Evolutionary conservation across 73 alveolate genomes (phyloP).

Genomic region (Uronychia setigera): DNA sequence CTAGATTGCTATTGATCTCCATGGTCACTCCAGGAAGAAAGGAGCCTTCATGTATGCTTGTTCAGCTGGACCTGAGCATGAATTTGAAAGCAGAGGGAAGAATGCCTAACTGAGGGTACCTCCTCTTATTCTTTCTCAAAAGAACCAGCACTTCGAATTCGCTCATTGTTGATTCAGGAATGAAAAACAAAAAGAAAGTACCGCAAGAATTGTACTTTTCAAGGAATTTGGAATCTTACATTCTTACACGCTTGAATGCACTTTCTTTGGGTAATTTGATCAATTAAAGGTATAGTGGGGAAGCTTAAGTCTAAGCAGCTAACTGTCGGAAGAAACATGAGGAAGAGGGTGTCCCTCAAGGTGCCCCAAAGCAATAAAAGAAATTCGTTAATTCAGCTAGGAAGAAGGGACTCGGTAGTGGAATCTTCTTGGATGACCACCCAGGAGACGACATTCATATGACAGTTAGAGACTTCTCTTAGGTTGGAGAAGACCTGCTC

Average conservation of each 20-base stretch:
- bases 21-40: conserved; percentile 78
- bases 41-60: conserved; percentile 73
- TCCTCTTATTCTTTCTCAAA: conserved; percentile 46
- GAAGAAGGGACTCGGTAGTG: not conserved
- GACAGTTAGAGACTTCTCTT: conserved; percentile 10
- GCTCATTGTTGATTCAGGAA: conserved; percentile 30
- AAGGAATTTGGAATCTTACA: conserved; percentile 38
- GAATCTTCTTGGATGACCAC: not conserved
- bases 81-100: conserved; percentile 48
- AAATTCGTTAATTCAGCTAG: not conserved
- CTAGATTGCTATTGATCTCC: conserved; percentile 68
- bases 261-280: conserved; percentile 29
- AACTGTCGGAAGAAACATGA: not conserved
- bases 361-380: not conserved
- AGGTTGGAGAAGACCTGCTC: conserved; percentile 12
- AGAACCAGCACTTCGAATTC: conserved; percentile 16
- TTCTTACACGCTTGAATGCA: conserved; percentile 32
- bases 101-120: conserved; percentile 37
- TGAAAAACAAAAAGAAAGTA: conserved; percentile 43
- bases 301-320: not conserved
- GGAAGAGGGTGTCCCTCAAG: not conserved
- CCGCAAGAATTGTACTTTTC: conserved; percentile 50
- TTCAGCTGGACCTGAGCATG: conserved; percentile 35
- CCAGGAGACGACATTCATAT: conserved; percentile 6
- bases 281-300: not conserved